These are phyloP conservation scores for Rostrohypoxylon terebratum DNA, from an alignment of 495 filamentous ascomycete genomes.

Conservation along the genomic window DNA sequence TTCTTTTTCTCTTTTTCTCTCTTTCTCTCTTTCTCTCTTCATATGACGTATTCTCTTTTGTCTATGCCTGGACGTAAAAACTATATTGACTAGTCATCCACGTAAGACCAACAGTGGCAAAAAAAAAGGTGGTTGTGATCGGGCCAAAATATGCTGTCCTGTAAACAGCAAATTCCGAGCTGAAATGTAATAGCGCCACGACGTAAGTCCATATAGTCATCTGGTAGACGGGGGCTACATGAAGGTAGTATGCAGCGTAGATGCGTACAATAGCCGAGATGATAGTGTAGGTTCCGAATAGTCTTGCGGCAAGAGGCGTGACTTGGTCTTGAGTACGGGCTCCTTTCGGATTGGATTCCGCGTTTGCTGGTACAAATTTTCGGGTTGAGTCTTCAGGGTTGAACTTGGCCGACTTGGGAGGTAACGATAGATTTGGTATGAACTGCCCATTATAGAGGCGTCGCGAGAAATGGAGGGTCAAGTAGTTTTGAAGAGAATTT, in stretches of 20 bases:
- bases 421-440: slow-evolving; percentile 56
- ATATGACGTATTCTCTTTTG: neutral
- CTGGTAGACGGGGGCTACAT: slow-evolving; percentile 76
- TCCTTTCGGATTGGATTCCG: slow-evolving; percentile 57
- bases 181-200: slow-evolving; percentile 84
- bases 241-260: slow-evolving; percentile 88
- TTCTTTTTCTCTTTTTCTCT: too few species aligned
- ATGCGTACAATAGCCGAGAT: slow-evolving; percentile 78
- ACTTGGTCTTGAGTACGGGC: slow-evolving; percentile 65
- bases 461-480: slow-evolving; percentile 75
- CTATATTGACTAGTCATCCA: slow-evolving; percentile 87
- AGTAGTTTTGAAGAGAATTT: slow-evolving; percentile 86
- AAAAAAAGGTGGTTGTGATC: slow-evolving; percentile 76
- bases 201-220: slow-evolving; percentile 82
- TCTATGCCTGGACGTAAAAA: slow-evolving; percentile 66
- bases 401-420: slow-evolving; percentile 47
- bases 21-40: too few species aligned
- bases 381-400: slow-evolving; percentile 60
- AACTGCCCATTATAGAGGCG: slow-evolving; percentile 77
- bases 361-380: slow-evolving; percentile 58
- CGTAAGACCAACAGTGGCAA: slow-evolving; percentile 72
- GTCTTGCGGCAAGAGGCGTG: slow-evolving; percentile 79
- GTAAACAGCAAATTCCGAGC: slow-evolving; percentile 80
- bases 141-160: slow-evolving; percentile 77
- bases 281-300: slow-evolving; percentile 94